A percentile compares a stretch with the other conserved stretches of the same genome.
These are phyloP conservation scores for Wallemia ichthyophaga DNA, from an alignment of 1,284 basidiomycete genomes.

Conservation along the genomic window DNA sequence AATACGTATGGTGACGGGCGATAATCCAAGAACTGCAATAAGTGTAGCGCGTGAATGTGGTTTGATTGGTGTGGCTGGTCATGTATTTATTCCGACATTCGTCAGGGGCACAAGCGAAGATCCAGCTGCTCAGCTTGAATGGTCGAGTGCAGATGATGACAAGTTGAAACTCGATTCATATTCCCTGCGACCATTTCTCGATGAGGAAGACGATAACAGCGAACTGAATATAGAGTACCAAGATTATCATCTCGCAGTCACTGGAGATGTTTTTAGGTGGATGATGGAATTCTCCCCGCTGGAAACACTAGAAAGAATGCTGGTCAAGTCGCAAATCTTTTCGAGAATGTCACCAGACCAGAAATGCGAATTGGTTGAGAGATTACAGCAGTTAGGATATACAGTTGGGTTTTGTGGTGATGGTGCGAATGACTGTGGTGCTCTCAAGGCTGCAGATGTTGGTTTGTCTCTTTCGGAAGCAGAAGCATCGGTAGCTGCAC, in stretches of 20 bases:
- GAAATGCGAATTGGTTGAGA: conserved; percentile 93
- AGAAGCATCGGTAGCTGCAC: conserved; percentile 95
- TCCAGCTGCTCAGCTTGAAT: conserved; percentile 43
- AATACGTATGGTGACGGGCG: conserved; percentile 94
- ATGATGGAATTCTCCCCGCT: conserved; percentile 84
- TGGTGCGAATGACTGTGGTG: conserved; percentile 95
- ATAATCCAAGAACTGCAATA: conserved; percentile 86
- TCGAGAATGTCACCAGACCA: conserved; percentile 98
- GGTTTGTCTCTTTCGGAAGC: conserved; percentile 91
- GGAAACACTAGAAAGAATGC: conserved; percentile 81
- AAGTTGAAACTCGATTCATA: conserved; percentile 60
- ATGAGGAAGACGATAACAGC: conserved; percentile 3
- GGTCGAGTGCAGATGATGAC: conserved; percentile 76
- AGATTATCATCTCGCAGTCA: conserved; percentile 75
- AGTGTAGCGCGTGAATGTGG: conserved; percentile 87
- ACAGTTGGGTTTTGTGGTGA: conserved; percentile 97
- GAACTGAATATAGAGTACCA: conserved; percentile 35
- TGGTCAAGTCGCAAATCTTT: conserved; percentile 92
- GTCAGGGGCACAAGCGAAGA: conserved; percentile 29
- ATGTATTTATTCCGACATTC: conserved; percentile 73
- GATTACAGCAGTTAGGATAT: conserved; percentile 72
- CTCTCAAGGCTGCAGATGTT: conserved; percentile 91
- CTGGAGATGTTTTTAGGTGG: conserved; percentile 96
- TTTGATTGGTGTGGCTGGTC: conserved; percentile 57
- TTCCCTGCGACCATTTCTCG: conserved; percentile 42